Percentiles rank a stretch among this genome's conserved stretches.
phyloP scores from a whole-genome alignment of 1,284 basidiomycete genomes.

The Vanrija sp. region DNA sequence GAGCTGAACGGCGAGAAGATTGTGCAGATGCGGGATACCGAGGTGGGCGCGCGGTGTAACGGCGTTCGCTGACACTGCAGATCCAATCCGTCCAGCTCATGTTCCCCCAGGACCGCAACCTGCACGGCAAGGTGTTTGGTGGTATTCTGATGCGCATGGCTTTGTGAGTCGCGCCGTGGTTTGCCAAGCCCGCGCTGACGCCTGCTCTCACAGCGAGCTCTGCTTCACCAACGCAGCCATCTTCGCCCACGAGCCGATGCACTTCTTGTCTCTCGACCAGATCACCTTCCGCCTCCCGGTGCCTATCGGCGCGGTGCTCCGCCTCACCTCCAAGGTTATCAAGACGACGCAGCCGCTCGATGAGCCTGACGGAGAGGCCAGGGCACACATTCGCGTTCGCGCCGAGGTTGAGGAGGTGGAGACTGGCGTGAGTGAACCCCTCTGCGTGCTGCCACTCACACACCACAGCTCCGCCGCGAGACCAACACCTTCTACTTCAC shows the following conservation, averaged over 20 bases:
- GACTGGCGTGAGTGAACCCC: constrained; percentile 57
- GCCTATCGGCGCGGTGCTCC: constrained; percentile 72
- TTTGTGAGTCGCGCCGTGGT: not conserved
- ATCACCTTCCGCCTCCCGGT: constrained; percentile 77
- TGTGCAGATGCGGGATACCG: constrained; percentile 44
- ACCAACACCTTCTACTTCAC: constrained; percentile 53
- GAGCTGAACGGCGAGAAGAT: constrained; percentile 35
- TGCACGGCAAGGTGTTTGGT: constrained; percentile 78
- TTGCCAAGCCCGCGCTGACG: not conserved
- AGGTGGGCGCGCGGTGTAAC: constrained; percentile 20
- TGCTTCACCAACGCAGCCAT: constrained; percentile 68
- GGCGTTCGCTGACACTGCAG: not conserved
- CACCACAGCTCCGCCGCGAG: constrained; percentile 34
- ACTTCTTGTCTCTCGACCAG: constrained; percentile 71
- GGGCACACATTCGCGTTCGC: constrained; percentile 66
- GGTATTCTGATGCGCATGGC: constrained; percentile 62
- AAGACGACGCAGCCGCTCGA: constrained; percentile 38
- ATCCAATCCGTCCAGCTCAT: constrained; percentile 54
- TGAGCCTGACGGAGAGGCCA: constrained; percentile 31
- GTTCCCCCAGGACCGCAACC: constrained; percentile 80
- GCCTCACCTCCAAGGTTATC: constrained; percentile 63
- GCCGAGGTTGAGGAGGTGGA: constrained; percentile 71
- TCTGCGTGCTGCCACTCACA: not conserved
- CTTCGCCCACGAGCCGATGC: constrained; percentile 64
- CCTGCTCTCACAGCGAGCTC: constrained; percentile 54